A percentile compares a stretch with the other conserved stretches of the same genome.
phyloP scores from a whole-genome alignment of 129 eudicot genomes.

The Helianthus annuus region DNA sequence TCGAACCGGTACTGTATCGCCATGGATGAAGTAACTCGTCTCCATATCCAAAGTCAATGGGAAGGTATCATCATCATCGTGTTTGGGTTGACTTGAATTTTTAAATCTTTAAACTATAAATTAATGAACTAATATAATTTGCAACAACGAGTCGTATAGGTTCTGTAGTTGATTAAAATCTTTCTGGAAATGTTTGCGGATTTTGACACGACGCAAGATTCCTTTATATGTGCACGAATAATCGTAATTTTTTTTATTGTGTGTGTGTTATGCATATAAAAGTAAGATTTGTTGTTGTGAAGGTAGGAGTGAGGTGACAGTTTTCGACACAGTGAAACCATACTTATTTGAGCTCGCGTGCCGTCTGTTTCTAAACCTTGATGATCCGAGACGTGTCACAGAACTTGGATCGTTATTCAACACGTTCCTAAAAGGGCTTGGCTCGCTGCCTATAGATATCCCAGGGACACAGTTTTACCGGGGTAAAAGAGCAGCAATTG shows the following conservation, averaged over 20 bases:
- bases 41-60: constrained; percentile 22
- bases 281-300: not conserved
- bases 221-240: too few relatives aligned
- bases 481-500: constrained; percentile 9
- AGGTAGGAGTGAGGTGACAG: constrained; percentile 18
- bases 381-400: constrained; percentile 12
- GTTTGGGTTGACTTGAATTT: too few relatives aligned
- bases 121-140: too few relatives aligned
- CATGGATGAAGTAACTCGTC: constrained; percentile 17
- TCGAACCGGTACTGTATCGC: constrained; percentile 35
- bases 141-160: too few relatives aligned
- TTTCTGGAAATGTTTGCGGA: too few relatives aligned
- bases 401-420: not conserved
- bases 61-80: constrained; percentile 10
- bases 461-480: constrained; percentile 26
- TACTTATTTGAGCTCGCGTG: constrained; percentile 25
- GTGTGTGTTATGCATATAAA: too few relatives aligned
- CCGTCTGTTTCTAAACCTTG: constrained; percentile 24
- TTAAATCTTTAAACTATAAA: too few relatives aligned
- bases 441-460: constrained; percentile 18
- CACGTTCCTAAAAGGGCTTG: constrained; percentile 20
- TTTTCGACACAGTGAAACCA: not conserved
- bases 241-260: too few relatives aligned
- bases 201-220: too few relatives aligned
- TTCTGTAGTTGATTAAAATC: too few relatives aligned